These are phyloP conservation scores for Cenchrus americanus DNA, from an alignment of 176 grass and related monocot species.

Conservation along the genomic window DNA sequence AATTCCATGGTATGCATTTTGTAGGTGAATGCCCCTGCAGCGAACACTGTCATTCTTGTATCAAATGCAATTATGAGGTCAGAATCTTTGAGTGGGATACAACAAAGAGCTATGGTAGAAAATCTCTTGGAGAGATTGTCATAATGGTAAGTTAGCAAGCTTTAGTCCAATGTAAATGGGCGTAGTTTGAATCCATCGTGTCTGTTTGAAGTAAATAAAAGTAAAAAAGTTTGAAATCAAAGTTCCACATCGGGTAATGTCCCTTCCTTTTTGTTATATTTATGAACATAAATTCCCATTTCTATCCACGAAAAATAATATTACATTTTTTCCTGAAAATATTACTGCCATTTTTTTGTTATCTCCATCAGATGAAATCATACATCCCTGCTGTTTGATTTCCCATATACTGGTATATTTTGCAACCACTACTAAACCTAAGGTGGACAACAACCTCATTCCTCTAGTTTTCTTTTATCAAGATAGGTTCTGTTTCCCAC, in stretches of 20 bases:
- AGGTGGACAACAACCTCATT: constrained; percentile 8
- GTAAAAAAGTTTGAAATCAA: not conserved
- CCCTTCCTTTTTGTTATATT: not conserved
- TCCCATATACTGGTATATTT: not conserved
- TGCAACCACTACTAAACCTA: not conserved
- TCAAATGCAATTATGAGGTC: constrained; percentile 83
- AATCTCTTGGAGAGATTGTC: constrained; percentile 70
- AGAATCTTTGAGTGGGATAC: constrained; percentile 71
- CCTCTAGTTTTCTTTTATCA: not conserved
- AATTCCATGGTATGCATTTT: constrained; percentile 21
- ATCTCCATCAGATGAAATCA: constrained; percentile 17
- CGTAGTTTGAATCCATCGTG: not conserved
- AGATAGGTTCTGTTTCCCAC: not conserved
- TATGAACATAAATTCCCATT: not conserved
- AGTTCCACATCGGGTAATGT: not conserved
- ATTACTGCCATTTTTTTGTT: not conserved
- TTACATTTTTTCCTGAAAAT: not conserved
- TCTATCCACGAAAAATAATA: not conserved
- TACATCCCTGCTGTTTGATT: constrained; percentile 4
- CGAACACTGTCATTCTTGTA: constrained; percentile 69
- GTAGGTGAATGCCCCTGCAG: constrained; percentile 85
- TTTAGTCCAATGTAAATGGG: not conserved
- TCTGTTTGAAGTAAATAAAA: not conserved
- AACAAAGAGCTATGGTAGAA: constrained; percentile 87
- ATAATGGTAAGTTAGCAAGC: constrained; percentile 48